phyloP scores from a whole-genome alignment of 129 eudicot genomes.

The Glebionis coronaria region DNA sequence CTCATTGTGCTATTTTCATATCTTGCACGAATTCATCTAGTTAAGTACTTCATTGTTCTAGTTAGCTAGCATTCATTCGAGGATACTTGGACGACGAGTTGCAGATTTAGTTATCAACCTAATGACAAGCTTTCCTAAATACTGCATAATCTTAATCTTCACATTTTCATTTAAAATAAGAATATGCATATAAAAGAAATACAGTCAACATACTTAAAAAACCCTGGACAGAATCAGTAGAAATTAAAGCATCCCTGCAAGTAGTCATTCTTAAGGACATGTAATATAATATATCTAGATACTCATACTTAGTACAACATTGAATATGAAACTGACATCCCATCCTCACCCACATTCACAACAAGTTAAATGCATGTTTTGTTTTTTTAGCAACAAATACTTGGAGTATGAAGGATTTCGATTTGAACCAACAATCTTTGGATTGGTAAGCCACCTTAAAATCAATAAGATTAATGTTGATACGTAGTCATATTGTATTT shows the following conservation, averaged over 20 bases:
- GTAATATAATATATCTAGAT: background rate
- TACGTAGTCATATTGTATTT: no score
- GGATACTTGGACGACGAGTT: background rate
- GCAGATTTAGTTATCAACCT: background rate
- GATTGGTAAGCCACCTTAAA: no score
- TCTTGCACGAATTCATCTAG: background rate
- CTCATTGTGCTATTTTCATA: background rate
- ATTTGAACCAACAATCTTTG: no score
- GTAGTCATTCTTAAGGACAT: constrained; percentile 9
- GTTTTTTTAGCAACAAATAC: background rate
- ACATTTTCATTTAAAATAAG: background rate
- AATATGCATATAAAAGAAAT: background rate
- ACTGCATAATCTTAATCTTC: no score
- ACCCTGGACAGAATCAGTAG: constrained; percentile 11
- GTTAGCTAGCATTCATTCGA: background rate
- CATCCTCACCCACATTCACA: background rate
- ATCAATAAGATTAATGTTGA: no score
- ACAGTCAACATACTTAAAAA: background rate
- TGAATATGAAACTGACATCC: constrained; percentile 3
- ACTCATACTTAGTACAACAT: background rate
- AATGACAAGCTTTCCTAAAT: background rate
- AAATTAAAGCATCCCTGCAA: constrained; percentile 4
- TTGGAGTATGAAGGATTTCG: no score
- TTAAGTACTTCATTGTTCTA: constrained; percentile 1
- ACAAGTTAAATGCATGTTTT: background rate